A percentile compares a stretch with the other conserved stretches of the same genome.
Evolutionary conservation across 345 rosid species (phyloP).

Genomic region (Populus ilicifolia): DNA sequence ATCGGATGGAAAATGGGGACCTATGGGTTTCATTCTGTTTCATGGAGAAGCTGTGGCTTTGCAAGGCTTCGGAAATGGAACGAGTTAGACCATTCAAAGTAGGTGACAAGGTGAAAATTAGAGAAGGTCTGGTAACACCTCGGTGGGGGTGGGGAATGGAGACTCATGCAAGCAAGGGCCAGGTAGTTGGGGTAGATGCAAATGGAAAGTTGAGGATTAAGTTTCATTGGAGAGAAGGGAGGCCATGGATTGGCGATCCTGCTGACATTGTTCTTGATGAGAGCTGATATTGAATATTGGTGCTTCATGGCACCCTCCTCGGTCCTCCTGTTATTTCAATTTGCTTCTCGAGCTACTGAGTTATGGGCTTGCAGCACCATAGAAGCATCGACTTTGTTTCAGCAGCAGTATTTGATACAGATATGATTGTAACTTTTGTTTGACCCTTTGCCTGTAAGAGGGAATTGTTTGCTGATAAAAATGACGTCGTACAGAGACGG

Average conservation of each 20-base stretch:
- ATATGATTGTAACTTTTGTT: background rate
- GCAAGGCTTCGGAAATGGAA: slow-evolving; percentile 85
- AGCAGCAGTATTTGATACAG: background rate
- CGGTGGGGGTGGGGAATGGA: slow-evolving; percentile 99
- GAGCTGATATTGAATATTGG: slow-evolving; percentile 5
- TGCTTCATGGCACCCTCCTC: slow-evolving; percentile 1
- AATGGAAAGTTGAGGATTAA: slow-evolving; percentile 87
- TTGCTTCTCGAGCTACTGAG: background rate
- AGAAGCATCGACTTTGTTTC: background rate
- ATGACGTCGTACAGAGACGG: slow-evolving; percentile 20
- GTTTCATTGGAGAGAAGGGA: slow-evolving; percentile 95
- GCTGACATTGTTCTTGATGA: slow-evolving; percentile 80
- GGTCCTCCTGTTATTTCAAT: background rate
- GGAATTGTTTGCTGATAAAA: slow-evolving; percentile 29
- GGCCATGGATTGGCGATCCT: slow-evolving; percentile 97
- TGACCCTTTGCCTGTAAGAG: background rate
- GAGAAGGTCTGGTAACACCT: slow-evolving; percentile 71
- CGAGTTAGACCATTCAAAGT: slow-evolving; percentile 63
- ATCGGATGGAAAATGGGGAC: slow-evolving; percentile 74
- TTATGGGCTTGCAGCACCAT: background rate
- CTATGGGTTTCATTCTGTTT: slow-evolving; percentile 86
- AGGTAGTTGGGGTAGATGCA: slow-evolving; percentile 92
- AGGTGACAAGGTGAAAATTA: slow-evolving; percentile 72
- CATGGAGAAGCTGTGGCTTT: slow-evolving; percentile 86
- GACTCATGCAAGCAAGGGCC: slow-evolving; percentile 89